phyloP scores from a whole-genome alignment of 164 flowering plant genomes.

The Buxus sempervirens region DNA sequence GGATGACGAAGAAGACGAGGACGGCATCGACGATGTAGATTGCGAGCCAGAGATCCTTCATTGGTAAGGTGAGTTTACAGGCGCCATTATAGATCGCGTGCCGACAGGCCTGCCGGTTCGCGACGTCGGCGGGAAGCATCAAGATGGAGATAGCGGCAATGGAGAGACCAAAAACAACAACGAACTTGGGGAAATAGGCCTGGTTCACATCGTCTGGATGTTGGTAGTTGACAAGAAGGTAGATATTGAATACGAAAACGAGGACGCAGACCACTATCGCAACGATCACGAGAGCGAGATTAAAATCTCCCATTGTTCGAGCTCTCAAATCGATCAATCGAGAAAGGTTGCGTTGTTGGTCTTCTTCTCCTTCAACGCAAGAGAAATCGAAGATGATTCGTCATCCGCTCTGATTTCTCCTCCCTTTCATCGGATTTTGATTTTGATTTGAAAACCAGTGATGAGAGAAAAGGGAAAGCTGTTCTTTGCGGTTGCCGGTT shows the following conservation, averaged over 20 bases:
- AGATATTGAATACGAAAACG: conserved; percentile 84
- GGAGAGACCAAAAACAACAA: conserved; percentile 89
- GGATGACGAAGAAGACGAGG: conserved; percentile 90
- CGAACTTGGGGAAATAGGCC: conserved; percentile 95
- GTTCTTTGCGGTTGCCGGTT: neutral
- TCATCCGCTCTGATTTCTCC: neutral
- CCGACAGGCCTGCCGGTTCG: conserved; percentile 90
- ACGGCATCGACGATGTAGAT: conserved; percentile 82
- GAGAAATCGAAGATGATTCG: neutral
- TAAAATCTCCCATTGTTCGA: conserved; percentile 87
- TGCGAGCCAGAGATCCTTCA: conserved; percentile 95
- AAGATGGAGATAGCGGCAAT: conserved; percentile 86
- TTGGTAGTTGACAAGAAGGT: conserved; percentile 90
- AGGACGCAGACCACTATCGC: conserved; percentile 79
- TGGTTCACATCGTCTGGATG: conserved; percentile 94
- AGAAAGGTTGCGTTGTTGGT: neutral
- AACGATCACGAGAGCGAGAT: conserved; percentile 82
- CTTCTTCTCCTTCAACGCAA: neutral
- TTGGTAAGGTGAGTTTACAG: conserved; percentile 85
- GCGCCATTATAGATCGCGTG: conserved; percentile 94
- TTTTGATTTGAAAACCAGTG: neutral
- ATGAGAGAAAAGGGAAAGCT: neutral
- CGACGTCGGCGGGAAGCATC: conserved; percentile 98
- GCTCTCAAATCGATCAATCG: conserved; percentile 25
- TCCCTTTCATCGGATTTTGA: neutral